Conservation (phyloP, 2,329 filamentous ascomycete genomes). For the Leptographium radiaticola region DNA sequence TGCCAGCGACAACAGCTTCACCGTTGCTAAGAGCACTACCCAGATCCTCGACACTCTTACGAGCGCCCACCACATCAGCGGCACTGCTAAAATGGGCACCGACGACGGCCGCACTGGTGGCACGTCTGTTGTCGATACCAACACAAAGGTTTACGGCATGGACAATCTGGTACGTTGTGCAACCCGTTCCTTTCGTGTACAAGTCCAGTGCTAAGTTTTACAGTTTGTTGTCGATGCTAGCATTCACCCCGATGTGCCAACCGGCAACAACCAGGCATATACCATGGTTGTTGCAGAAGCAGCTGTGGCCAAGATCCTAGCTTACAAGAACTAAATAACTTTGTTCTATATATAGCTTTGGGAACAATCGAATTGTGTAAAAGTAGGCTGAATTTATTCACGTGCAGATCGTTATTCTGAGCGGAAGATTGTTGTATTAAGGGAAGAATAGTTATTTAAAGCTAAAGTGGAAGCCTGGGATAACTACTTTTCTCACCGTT, state of each 20-base stretch:
- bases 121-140: conserved; percentile 45
- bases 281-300: conserved; percentile 1
- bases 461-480: no score
- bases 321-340: background rate
- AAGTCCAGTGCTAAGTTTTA: background rate
- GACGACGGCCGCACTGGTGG: conserved; percentile 41
- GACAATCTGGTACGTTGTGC: conserved; percentile 33
- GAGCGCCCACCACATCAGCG: conserved; percentile 10
- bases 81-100: conserved; percentile 47
- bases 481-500: no score
- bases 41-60: conserved; percentile 24
- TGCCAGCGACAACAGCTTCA: background rate
- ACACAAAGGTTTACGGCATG: conserved; percentile 53
- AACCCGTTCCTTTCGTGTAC: background rate
- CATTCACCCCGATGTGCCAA: background rate
- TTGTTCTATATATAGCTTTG: no score
- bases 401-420: no score
- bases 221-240: background rate
- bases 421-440: no score
- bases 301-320: background rate
- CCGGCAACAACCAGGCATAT: background rate
- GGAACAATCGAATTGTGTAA: no score
- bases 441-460: no score
- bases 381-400: no score
- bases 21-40: conserved; percentile 36